phyloP scores from a whole-genome alignment of 2,329 filamentous ascomycete genomes.

The Cercospora berteroae region DNA sequence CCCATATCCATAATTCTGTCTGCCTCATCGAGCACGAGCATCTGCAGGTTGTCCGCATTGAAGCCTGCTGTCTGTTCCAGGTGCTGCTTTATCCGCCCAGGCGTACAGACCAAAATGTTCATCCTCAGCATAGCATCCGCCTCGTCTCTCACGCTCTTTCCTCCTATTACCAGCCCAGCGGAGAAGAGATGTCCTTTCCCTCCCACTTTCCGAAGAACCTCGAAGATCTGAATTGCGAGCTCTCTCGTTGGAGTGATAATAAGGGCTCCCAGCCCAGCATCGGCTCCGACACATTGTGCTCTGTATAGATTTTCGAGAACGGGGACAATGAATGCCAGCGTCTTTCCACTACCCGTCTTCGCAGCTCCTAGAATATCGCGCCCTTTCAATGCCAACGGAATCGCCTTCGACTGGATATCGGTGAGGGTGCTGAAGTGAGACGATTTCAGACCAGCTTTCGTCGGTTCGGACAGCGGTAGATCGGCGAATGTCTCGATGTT shows the following conservation, averaged over 20 bases:
- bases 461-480: slow-evolving; percentile 80
- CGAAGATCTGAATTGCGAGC: slow-evolving; percentile 93
- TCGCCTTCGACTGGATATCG: slow-evolving; percentile 86
- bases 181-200: slow-evolving; percentile 81
- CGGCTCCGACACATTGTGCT: slow-evolving; percentile 81
- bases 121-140: slow-evolving; percentile 80
- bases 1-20: slow-evolving; percentile 98
- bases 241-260: slow-evolving; percentile 94
- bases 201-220: slow-evolving; percentile 86
- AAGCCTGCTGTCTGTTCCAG: slow-evolving; percentile 89
- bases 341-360: slow-evolving; percentile 95
- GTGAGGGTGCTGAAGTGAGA: slow-evolving; percentile 89
- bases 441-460: slow-evolving; percentile 72
- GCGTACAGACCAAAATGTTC: slow-evolving; percentile 97
- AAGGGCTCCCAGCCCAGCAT: slow-evolving; percentile 81
- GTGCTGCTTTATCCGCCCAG: slow-evolving; percentile 92
- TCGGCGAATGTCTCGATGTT: slow-evolving; percentile 71
- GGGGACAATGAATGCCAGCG: slow-evolving; percentile 85
- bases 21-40: slow-evolving; percentile 91
- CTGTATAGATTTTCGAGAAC: slow-evolving; percentile 91
- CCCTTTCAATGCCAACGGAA: slow-evolving; percentile 81
- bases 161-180: slow-evolving; percentile 88
- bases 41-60: slow-evolving; percentile 84
- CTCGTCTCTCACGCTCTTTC: slow-evolving; percentile 85
- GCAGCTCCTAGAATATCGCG: slow-evolving; percentile 88